Conservation (phyloP, 257 asterid genomes). For the Solanum medicagineum region DNA sequence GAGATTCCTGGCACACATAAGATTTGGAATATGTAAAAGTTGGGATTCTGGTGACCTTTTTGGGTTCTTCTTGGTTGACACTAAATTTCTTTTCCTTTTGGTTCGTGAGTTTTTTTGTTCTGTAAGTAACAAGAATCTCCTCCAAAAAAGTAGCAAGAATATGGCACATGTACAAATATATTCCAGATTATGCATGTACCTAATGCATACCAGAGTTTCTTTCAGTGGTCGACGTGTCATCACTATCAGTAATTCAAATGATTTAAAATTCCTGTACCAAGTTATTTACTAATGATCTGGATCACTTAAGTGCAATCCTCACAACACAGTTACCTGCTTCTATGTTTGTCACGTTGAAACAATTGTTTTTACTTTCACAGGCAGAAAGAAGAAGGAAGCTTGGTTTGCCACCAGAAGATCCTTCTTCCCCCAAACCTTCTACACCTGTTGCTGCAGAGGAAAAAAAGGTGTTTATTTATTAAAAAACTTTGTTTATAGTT, state of each 20-base stretch:
- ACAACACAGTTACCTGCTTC: not conserved
- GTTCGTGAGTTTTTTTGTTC: not conserved
- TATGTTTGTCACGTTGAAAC: not conserved
- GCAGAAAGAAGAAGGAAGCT: conserved; percentile 97
- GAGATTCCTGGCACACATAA: not conserved
- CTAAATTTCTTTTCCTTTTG: not conserved
- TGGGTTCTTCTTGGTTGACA: not conserved
- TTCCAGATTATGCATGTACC: not conserved
- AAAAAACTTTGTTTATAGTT: not conserved
- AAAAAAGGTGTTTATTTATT: conserved; percentile 44
- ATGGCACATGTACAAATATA: not conserved
- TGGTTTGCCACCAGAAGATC: conserved; percentile 84
- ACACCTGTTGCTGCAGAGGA: conserved; percentile 78
- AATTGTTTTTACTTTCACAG: conserved; percentile 27
- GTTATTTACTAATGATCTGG: not conserved
- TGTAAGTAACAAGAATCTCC: not conserved
- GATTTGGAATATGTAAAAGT: not conserved
- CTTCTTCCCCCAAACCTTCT: conserved; percentile 49
- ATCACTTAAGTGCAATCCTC: not conserved
- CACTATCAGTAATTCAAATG: not conserved
- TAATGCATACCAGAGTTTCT: not conserved
- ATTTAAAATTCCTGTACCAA: not conserved
- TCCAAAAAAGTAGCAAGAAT: not conserved
- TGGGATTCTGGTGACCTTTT: not conserved
- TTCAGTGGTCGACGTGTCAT: not conserved